Conservation (phyloP, 2,329 filamentous ascomycete genomes). For the Phyllosticta ampelicida region DNA sequence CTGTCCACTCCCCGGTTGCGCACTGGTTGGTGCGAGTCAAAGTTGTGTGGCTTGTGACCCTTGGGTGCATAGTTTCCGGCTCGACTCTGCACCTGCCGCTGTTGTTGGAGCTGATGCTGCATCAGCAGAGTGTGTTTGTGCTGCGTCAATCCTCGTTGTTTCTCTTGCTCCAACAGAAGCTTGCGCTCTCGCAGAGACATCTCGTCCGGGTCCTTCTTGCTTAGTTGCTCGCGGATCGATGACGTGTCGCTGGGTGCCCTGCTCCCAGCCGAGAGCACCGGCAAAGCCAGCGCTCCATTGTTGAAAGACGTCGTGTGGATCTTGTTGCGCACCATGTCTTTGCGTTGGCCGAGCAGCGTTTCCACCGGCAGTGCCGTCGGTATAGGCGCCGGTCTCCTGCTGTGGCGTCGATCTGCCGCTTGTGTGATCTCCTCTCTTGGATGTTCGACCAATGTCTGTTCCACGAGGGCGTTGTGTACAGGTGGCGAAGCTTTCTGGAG, state of each 20-base stretch:
- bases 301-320: constrained; percentile 5
- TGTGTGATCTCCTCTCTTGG: constrained; percentile 22
- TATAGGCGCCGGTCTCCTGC: background rate
- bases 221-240: constrained; percentile 38
- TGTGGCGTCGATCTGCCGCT: constrained; percentile 8
- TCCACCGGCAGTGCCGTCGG: background rate
- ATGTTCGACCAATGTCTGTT: constrained; percentile 26
- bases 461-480: constrained; percentile 12
- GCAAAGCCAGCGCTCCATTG: background rate
- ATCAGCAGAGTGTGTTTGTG: background rate
- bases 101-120: constrained; percentile 3
- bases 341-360: constrained; percentile 5
- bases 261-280: background rate
- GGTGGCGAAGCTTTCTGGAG: constrained; percentile 25
- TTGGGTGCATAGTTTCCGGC: background rate
- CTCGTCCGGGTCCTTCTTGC: constrained; percentile 49
- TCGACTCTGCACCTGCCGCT: constrained; percentile 2
- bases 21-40: constrained; percentile 29
- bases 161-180: constrained; percentile 25
- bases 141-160: constrained; percentile 12
- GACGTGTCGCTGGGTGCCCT: constrained; percentile 12
- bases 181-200: constrained; percentile 59
- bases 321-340: constrained; percentile 6
- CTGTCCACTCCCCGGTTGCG: constrained; percentile 19
- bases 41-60: constrained; percentile 16